These are phyloP conservation scores for Aspergillus pseudonomiae DNA, from an alignment of 2,329 filamentous ascomycete genomes.

Conservation along the genomic window DNA sequence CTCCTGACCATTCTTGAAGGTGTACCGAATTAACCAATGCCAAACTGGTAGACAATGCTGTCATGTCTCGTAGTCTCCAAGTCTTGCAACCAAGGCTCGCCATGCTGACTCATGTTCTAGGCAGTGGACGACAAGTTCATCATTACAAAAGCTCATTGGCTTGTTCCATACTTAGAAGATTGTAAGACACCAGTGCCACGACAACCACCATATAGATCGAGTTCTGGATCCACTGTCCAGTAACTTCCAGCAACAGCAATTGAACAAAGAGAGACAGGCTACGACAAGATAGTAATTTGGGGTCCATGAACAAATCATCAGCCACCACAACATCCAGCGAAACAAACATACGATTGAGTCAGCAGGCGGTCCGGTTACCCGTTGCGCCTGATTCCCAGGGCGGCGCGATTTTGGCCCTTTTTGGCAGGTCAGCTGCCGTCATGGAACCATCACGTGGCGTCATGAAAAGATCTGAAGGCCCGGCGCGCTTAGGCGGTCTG, in stretches of 20 bases:
- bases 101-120: slow-evolving; percentile 16
- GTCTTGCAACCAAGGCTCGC: slow-evolving; percentile 11
- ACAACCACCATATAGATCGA: background rate
- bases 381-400: background rate
- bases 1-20: slow-evolving; percentile 8
- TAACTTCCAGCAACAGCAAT: background rate
- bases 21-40: background rate
- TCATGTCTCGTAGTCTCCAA: slow-evolving; percentile 5
- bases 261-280: background rate
- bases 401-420: slow-evolving; percentile 12
- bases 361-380: background rate
- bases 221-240: background rate
- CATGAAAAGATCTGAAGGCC: slow-evolving; percentile 18
- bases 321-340: background rate
- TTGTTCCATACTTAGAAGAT: slow-evolving; percentile 14
- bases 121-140: slow-evolving; percentile 1
- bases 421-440: slow-evolving; percentile 28
- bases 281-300: background rate
- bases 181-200: slow-evolving; percentile 5
- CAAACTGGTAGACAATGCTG: slow-evolving; percentile 11
- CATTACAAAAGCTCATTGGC: slow-evolving; percentile 7
- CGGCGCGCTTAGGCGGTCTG: slow-evolving; percentile 18
- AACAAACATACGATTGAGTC: slow-evolving; percentile 4
- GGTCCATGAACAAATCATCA: background rate
- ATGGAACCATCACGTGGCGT: slow-evolving; percentile 35